These are phyloP conservation scores for Kernera saxatilis DNA, from an alignment of 345 rosid species.

Conservation along the genomic window DNA sequence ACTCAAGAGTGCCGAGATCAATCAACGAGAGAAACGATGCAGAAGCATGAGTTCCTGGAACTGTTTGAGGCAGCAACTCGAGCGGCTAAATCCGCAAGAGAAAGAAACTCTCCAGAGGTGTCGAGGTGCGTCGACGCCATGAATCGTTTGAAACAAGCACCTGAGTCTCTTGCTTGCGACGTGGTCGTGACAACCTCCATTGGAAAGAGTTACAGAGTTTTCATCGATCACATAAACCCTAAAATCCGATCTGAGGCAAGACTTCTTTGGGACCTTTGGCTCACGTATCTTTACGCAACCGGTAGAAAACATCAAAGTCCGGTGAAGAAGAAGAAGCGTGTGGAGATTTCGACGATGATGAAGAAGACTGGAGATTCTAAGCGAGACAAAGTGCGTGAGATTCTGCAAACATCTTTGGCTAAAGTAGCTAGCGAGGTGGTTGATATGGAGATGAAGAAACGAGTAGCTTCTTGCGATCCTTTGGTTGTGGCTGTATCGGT, in stretches of 20 bases:
- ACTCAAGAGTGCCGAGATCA: too few relatives aligned
- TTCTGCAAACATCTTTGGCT: neutral
- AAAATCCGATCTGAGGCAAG: neutral
- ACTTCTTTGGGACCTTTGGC: constrained; percentile 3
- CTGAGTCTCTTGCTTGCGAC: neutral
- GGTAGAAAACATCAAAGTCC: neutral
- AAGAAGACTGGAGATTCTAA: constrained; percentile 15
- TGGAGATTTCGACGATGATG: neutral
- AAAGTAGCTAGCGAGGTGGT: constrained; percentile 4
- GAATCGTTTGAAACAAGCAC: neutral
- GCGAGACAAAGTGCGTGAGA: constrained; percentile 23
- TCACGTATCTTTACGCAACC: neutral
- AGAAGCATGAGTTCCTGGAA: neutral
- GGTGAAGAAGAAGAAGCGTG: constrained; percentile 4
- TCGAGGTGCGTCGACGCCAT: constrained; percentile 1
- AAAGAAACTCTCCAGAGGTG: neutral
- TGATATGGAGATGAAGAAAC: constrained; percentile 7
- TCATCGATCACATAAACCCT: neutral
- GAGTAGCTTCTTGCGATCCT: constrained; percentile 1
- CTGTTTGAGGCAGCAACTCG: neutral
- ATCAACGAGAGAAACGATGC: neutral
- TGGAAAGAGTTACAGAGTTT: neutral
- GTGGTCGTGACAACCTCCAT: neutral
- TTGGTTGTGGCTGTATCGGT: neutral
- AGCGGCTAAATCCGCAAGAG: neutral